Base-by-base conservation (phyloP, 352 stramenopile genomes). In the Globisporangium echinulatum region DNA sequence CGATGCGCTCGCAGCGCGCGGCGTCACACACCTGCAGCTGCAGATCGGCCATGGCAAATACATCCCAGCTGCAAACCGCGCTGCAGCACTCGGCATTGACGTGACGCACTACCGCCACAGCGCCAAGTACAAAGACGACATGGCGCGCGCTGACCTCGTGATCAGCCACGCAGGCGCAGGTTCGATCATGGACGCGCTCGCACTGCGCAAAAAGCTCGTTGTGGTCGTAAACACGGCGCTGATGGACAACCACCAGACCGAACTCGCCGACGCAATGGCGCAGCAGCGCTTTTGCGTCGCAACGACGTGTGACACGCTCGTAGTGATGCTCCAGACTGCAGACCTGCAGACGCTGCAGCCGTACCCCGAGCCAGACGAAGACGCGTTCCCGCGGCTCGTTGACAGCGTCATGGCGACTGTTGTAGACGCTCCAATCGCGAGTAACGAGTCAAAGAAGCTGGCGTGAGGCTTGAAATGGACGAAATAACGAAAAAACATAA, bases 181-280 rank as follows among this genome's bases (percentile, higher is more conserved):
- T 7, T 98, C 88, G 33, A 87, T 98, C 54, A 97, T 98, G 82
- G 95, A 98, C 72, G 84, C 80, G 46, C 77, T 96, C 36, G 73
- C 81, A 15, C 65, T 84, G 54, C 62, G 66, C 14, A 97, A 97
- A 71, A 77, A 80, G 64, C 73, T 96, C 36, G 69, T 97, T 33
- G 95, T 98, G 6, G 93, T 98, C 6, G 96, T 98, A 9, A 99
- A 99, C 69, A 88, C 79, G 15, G 49, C 63, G 57, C 82, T 99
- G 13, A 99, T 99, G 96, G 83, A 98, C 82, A 98, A 99, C 82
- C 96, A 99, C 72, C 96, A 99, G 74, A 80, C 75, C 42, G 96
- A 99, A 67, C 72, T 99, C 17, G 96, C 96, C 7, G 74, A 91
- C 51, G 94, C 95, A 43, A 96, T 99, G 82, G 83, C 83, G 14